These are phyloP conservation scores for Lactarius deliciosus DNA, from an alignment of 768 basidiomycete species.

Conservation along the genomic window DNA sequence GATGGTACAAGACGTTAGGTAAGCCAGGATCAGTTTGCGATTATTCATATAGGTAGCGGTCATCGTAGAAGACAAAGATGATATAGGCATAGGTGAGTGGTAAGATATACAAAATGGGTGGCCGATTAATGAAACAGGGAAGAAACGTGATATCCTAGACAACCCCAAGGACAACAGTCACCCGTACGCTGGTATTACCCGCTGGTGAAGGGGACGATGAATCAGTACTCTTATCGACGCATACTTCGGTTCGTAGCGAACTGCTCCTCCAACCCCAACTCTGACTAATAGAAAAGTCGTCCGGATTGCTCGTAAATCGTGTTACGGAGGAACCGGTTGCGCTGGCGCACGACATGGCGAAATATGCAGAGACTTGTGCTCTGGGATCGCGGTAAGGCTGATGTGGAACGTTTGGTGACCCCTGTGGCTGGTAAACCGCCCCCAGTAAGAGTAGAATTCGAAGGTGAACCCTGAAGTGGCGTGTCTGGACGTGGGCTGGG, in stretches of 20 bases:
- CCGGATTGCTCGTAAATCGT: constrained; percentile 81
- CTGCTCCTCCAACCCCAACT: constrained; percentile 92
- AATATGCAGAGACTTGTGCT: constrained; percentile 71
- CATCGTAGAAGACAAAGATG: not conserved
- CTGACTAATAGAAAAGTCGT: constrained; percentile 79
- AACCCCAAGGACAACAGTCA: constrained; percentile 76
- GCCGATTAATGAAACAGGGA: not conserved
- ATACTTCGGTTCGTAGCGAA: constrained; percentile 51
- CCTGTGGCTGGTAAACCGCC: constrained; percentile 43
- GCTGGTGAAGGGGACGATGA: constrained; percentile 6
- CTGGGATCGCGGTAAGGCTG: constrained; percentile 80
- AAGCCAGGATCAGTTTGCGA: not conserved
- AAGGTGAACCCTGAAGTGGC: constrained; percentile 27
- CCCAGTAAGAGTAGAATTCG: constrained; percentile 17
- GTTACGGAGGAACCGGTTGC: constrained; percentile 81
- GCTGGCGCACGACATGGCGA: constrained; percentile 78
- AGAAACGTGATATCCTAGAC: constrained; percentile 42
- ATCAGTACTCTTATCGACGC: constrained; percentile 35
- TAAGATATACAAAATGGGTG: not conserved
- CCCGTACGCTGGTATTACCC: constrained; percentile 61
- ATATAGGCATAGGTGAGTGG: not conserved
- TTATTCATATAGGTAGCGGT: not conserved
- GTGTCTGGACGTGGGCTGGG: constrained; percentile 23
- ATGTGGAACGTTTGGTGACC: constrained; percentile 47
- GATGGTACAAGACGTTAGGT: constrained; percentile 9